These are phyloP conservation scores for Flagelloscypha sp. DNA, from an alignment of 768 basidiomycete genomes.

Conservation along the genomic window DNA sequence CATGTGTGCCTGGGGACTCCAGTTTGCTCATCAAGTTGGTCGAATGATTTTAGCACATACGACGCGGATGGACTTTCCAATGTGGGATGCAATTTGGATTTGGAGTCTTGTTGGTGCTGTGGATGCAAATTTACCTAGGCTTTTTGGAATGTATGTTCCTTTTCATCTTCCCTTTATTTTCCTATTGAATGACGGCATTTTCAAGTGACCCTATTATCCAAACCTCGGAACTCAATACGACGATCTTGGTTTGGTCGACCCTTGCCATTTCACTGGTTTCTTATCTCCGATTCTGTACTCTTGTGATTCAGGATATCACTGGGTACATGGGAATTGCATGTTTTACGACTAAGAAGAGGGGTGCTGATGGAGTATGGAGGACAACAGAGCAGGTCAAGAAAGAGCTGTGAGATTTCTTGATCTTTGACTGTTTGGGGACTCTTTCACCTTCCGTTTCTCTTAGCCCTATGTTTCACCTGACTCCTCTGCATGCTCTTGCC, in stretches of 20 bases:
- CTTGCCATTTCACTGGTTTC: slow-evolving; percentile 58
- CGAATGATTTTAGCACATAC: slow-evolving; percentile 91
- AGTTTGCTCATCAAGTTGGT: slow-evolving; percentile 86
- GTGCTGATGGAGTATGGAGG: slow-evolving; percentile 56
- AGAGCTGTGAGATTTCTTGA: too few species aligned
- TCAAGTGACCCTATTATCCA: slow-evolving; percentile 67
- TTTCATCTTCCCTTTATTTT: slow-evolving; percentile 3
- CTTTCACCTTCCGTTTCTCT: too few species aligned
- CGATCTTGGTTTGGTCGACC: slow-evolving; percentile 66
- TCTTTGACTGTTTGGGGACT: too few species aligned
- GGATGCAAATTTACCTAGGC: slow-evolving; percentile 71
- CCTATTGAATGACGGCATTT: background rate
- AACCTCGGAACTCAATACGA: slow-evolving; percentile 47
- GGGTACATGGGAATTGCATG: slow-evolving; percentile 91
- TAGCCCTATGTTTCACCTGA: too few species aligned
- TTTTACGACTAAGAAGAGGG: slow-evolving; percentile 86
- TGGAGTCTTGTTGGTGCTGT: slow-evolving; percentile 70
- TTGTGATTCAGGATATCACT: slow-evolving; percentile 85
- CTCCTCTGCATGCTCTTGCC: too few species aligned
- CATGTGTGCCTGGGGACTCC: slow-evolving; percentile 86
- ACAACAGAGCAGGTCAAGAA: slow-evolving; percentile 20
- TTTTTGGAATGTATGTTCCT: slow-evolving; percentile 55
- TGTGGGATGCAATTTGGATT: slow-evolving; percentile 82
- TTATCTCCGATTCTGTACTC: slow-evolving; percentile 69
- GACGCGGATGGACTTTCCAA: slow-evolving; percentile 74